A percentile compares a stretch with the other conserved stretches of the same genome.
Conservation (phyloP, 352 stramenopile genomes). For the Globisporangium apiculatum region DNA sequence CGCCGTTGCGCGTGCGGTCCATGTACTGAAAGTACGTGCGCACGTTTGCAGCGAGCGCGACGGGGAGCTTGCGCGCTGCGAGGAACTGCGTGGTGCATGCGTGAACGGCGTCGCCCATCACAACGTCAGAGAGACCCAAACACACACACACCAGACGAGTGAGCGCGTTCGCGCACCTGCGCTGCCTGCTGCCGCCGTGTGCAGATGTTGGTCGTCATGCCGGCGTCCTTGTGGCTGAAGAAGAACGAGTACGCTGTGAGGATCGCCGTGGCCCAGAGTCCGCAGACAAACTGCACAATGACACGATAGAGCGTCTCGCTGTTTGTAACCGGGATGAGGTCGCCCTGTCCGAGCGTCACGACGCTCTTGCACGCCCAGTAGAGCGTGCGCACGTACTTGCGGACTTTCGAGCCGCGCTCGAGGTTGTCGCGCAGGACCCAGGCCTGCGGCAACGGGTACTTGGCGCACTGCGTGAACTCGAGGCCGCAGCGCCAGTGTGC, state of each 20-base stretch:
- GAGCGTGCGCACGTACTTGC: constrained; percentile 49
- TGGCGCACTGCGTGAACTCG: constrained; percentile 28
- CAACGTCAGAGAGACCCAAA: background rate
- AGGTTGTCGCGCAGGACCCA: constrained; percentile 63
- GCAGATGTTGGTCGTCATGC: constrained; percentile 54
- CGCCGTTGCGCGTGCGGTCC: constrained; percentile 51
- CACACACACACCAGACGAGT: background rate
- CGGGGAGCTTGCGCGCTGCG: constrained; percentile 24
- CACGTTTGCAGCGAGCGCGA: constrained; percentile 22
- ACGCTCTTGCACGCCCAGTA: constrained; percentile 75
- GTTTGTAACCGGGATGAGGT: constrained; percentile 50
- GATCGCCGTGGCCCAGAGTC: constrained; percentile 62
- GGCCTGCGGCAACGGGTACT: constrained; percentile 18
- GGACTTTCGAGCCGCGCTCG: constrained; percentile 29
- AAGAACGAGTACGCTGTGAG: constrained; percentile 66
- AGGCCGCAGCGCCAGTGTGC: constrained; percentile 36
- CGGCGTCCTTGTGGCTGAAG: constrained; percentile 59
- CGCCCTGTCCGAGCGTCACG: constrained; percentile 59
- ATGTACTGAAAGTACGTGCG: constrained; percentile 68
- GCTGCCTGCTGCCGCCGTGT: constrained; percentile 48
- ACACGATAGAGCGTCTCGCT: constrained; percentile 53
- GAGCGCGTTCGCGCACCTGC: constrained; percentile 16
- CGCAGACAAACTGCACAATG: constrained; percentile 49
- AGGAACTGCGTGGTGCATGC: constrained; percentile 27
- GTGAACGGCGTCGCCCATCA: background rate